Percentiles rank a stretch among this genome's conserved stretches.
Evolutionary conservation across 139 green algal genomes (phyloP).

Genomic region (Chlamydomonas applanata): DNA sequence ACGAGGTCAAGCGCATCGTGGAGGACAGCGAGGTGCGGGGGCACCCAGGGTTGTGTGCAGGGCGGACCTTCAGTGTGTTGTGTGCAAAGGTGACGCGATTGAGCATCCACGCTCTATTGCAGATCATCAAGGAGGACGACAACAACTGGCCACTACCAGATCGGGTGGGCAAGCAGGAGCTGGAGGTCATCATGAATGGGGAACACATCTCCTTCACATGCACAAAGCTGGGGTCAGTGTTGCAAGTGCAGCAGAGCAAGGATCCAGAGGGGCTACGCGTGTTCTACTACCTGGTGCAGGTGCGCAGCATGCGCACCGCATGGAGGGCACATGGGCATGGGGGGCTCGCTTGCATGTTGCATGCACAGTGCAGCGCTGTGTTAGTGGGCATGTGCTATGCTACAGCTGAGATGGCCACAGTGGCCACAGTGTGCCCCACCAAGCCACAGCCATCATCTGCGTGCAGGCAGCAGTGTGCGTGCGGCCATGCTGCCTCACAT

Average conservation of each 20-base stretch:
- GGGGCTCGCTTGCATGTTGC: neutral
- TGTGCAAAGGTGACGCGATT: neutral
- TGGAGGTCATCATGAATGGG: conserved; percentile 90
- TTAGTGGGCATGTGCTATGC: too few relatives aligned
- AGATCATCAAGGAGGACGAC: conserved; percentile 97
- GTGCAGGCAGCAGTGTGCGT: too few relatives aligned
- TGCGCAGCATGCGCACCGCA: conserved; percentile 14
- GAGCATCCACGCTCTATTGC: conserved; percentile 5
- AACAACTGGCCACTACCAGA: conserved; percentile 91
- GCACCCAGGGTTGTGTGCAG: neutral
- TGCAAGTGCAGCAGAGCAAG: conserved; percentile 93
- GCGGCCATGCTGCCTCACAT: too few relatives aligned
- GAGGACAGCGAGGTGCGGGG: conserved; percentile 81
- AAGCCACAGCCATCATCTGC: neutral
- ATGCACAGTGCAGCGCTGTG: too few relatives aligned
- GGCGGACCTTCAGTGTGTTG: too few relatives aligned
- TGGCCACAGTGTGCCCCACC: too few relatives aligned
- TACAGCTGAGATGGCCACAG: too few relatives aligned
- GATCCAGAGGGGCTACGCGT: conserved; percentile 93
- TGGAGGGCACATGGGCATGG: neutral
- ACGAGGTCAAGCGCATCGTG: conserved; percentile 90
- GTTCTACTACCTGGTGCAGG: conserved; percentile 99
- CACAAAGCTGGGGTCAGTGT: conserved; percentile 92
- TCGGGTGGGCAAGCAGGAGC: conserved; percentile 88
- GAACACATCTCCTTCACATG: conserved; percentile 97